Evolutionary conservation across 768 basidiomycete species (phyloP).

Genomic region (Leucosporidium scottii): DNA sequence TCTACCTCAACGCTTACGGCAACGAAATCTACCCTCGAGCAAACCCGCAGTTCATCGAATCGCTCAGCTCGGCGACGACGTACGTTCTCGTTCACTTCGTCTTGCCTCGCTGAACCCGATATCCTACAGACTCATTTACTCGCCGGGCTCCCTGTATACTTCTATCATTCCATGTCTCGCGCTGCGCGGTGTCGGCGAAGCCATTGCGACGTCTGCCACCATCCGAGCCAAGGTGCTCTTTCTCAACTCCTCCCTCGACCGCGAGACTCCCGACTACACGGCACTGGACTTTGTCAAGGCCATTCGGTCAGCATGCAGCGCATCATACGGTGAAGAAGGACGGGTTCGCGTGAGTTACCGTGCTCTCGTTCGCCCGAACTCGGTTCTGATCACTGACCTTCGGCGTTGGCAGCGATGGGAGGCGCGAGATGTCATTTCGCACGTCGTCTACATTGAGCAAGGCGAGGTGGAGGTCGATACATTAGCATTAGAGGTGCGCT

Average conservation of each 20-base stretch:
- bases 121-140: slow-evolving; percentile 18
- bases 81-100: slow-evolving; percentile 6
- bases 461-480: slow-evolving; percentile 15
- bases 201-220: slow-evolving; percentile 17
- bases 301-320: slow-evolving; percentile 8
- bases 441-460: slow-evolving; percentile 15
- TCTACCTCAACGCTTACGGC: slow-evolving; percentile 34
- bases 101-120: background rate
- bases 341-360: background rate
- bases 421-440: background rate
- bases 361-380: slow-evolving; percentile 1
- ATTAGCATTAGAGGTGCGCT: slow-evolving; percentile 13
- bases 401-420: background rate
- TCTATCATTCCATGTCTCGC: slow-evolving; percentile 34
- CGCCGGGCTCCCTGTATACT: slow-evolving; percentile 33
- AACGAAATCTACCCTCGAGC: slow-evolving; percentile 32
- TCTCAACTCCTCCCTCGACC: slow-evolving; percentile 29
- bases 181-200: slow-evolving; percentile 27
- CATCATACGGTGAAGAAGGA: background rate
- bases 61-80: slow-evolving; percentile 13
- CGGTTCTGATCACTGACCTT: background rate
- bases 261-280: slow-evolving; percentile 30
- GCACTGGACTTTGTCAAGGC: slow-evolving; percentile 30
- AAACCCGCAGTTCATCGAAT: slow-evolving; percentile 22
- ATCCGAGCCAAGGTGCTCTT: slow-evolving; percentile 30